Conservation (phyloP, 768 basidiomycete genomes). For the Chalciporus sphaerocephalus region DNA sequence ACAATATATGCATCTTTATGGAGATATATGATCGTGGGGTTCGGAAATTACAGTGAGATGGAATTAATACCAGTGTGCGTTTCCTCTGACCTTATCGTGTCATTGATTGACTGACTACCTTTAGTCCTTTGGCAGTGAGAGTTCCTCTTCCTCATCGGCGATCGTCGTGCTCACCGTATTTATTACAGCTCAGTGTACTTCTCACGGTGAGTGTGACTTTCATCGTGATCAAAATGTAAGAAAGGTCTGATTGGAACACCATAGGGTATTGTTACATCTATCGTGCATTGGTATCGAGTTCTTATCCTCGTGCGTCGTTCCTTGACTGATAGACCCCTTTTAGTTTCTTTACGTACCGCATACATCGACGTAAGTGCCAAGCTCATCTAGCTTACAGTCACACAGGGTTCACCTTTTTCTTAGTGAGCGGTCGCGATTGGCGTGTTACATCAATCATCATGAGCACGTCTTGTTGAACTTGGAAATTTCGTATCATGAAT, state of each 20-base stretch:
- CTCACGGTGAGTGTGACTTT: no score
- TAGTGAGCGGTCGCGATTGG: constrained; percentile 29
- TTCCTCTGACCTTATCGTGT: neutral
- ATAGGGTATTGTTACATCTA: constrained; percentile 45
- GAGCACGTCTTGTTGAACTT: constrained; percentile 14
- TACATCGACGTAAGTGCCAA: constrained; percentile 37
- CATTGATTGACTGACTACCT: neutral
- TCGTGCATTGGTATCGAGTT: constrained; percentile 48
- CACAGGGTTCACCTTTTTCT: neutral
- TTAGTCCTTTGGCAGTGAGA: no score
- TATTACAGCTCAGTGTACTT: no score
- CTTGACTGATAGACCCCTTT: neutral
- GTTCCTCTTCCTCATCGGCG: no score
- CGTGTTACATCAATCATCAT: constrained; percentile 33
- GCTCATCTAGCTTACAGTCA: neutral
- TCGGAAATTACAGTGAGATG: no score
- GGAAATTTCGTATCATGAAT: constrained; percentile 5
- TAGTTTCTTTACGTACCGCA: constrained; percentile 40
- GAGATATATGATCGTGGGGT: no score
- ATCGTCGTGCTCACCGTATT: no score
- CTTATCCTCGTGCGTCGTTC: neutral
- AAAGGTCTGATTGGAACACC: constrained; percentile 13
- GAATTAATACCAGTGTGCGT: neutral
- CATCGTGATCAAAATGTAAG: neutral
- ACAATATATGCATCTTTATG: no score